phyloP scores from a whole-genome alignment of 1,139 yeast genomes.

The Torulaspora globosa region DNA sequence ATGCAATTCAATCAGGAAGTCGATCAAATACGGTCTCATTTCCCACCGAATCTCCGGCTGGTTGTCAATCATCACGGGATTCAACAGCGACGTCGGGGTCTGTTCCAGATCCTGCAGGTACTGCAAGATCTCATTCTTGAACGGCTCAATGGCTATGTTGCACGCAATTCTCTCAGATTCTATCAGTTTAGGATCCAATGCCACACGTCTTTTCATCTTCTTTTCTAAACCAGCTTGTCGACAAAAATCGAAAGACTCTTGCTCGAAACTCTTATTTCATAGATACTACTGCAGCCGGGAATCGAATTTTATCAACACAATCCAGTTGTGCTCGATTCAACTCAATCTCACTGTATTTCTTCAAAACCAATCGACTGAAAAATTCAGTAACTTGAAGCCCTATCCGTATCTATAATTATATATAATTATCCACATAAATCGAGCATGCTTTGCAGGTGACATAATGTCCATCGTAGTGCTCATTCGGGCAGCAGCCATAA shows the following conservation, averaged over 20 bases:
- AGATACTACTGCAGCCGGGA: background rate
- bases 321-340: background rate
- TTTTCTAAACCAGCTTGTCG: background rate
- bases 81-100: slow-evolving; percentile 9
- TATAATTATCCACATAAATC: too few species aligned
- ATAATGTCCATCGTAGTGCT: background rate
- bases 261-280: background rate
- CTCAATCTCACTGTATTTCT: background rate
- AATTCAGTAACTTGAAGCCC: too few species aligned
- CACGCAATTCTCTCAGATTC: slow-evolving; percentile 16
- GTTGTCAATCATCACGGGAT: slow-evolving; percentile 60
- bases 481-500: background rate
- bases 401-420: too few species aligned
- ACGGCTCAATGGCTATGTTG: slow-evolving; percentile 16
- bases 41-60: slow-evolving; percentile 93
- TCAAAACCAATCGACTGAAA: too few species aligned
- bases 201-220: slow-evolving; percentile 13
- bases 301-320: background rate
- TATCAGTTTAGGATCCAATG: slow-evolving; percentile 18
- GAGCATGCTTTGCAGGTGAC: background rate
- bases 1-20: slow-evolving; percentile 78
- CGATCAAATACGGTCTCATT: slow-evolving; percentile 85
- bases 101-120: slow-evolving; percentile 17
- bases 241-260: too few species aligned
- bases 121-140: slow-evolving; percentile 20